Evolutionary conservation across 1,139 yeast species (phyloP).

Genomic region (Pneumocystis jirovecii): DNA sequence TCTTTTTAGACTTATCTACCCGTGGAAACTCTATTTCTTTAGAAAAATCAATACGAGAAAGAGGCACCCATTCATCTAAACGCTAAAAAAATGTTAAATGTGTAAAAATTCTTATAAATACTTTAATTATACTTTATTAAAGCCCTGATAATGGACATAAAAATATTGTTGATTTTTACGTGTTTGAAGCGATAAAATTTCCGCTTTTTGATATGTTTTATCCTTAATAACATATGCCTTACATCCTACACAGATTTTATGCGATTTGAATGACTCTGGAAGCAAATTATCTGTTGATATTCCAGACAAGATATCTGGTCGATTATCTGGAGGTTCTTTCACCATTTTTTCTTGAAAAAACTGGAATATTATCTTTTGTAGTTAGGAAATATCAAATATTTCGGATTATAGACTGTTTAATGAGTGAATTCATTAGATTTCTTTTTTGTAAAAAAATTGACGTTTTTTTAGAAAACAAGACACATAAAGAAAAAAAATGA

Average conservation of each 20-base stretch:
- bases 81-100: conserved; percentile 24
- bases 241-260: conserved; percentile 37
- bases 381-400: neutral
- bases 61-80: conserved; percentile 82
- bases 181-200: conserved; percentile 60
- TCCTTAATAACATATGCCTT: conserved; percentile 72
- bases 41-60: conserved; percentile 52
- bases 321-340: neutral
- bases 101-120: neutral
- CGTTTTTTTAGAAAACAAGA: neutral
- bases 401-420: neutral
- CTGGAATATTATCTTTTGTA: neutral
- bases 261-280: conserved; percentile 12
- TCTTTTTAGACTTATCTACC: conserved; percentile 28
- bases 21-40: conserved; percentile 60
- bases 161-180: conserved; percentile 66
- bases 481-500: neutral
- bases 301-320: neutral
- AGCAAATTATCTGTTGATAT: neutral
- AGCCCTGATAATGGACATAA: conserved; percentile 88
- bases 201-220: conserved; percentile 67
- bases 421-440: neutral
- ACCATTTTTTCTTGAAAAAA: neutral
- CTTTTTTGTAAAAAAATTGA: neutral
- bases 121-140: conserved; percentile 42